Evolutionary conservation across 306 rosid genomes (phyloP), one percentile per base, ranked within the genome.

Genomic region (Pueraria montana): DNA sequence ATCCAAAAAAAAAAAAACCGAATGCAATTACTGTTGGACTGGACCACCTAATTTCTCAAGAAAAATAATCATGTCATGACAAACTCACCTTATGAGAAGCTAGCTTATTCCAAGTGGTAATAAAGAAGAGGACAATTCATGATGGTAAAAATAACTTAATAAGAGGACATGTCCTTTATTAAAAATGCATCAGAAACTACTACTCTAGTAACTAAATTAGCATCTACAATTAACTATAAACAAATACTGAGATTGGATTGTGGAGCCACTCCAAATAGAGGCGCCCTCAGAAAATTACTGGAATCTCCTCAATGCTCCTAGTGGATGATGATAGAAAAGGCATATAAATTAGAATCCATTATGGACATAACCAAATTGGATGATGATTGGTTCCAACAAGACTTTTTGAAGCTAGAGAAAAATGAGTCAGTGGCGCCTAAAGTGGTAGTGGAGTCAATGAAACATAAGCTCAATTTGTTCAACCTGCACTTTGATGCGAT

Each of bases 11-110:
- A n/a, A n/a, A n/a, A n/a, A n/a, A n/a, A 74, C 81, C 70, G 40
- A 52, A 8, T 74, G 59, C 76, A 65, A 40, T 74, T 42, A 82
- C 50, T 74, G 70, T 52, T 74, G 81, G 85, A 17, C 9, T 36
- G 80, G 85, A 74, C 85, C 85, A 82, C 68, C 18, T 5, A 40
- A 34, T 56, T 70, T 69, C 23, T 56, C 17, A 3, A 55, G 20
- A 11, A n/a, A 26, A 55, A 52, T 36, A 52, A 46, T 49, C n/a
- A 78, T 79, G 66, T 5, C 27, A 50, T 34, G 68, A 27, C 2
- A 9, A 52, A 32, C 30, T 9, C 17, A 43, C 21, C n/a, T 48
- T 27, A 10, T 17, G 30, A 62, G 42, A 27, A 61, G 32, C 12
- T 4, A n/a, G n/a, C n/a, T n/a, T 43, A 34, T 27, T 77, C 12